A percentile compares a stretch with the other conserved stretches of the same genome.
These are phyloP conservation scores for Pholiota molesta DNA, from an alignment of 768 basidiomycete genomes.

Conservation along the genomic window DNA sequence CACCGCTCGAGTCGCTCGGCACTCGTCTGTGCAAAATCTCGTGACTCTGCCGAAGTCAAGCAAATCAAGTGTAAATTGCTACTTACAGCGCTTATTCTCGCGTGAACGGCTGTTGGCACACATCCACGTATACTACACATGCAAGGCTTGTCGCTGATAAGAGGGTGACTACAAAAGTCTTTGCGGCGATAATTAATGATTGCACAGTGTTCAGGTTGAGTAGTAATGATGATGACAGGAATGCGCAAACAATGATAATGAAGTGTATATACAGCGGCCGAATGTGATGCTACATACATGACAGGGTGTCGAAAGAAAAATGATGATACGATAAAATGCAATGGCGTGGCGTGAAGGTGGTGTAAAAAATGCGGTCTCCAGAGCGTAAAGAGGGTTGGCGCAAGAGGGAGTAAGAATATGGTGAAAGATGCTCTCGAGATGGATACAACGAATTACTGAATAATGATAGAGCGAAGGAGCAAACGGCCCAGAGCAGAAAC, in stretches of 20 bases:
- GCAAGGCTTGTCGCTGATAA: not conserved
- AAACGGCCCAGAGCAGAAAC: slow-evolving; percentile 7
- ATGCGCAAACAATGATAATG: not conserved
- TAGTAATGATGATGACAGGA: not conserved
- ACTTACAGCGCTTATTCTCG: not conserved
- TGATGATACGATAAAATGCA: not conserved
- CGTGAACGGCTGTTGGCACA: not conserved
- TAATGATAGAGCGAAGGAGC: slow-evolving; percentile 13
- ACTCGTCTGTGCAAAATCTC: not conserved
- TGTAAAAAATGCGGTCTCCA: not conserved
- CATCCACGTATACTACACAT: not conserved
- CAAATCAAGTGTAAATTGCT: no score
- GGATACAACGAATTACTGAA: slow-evolving; percentile 6
- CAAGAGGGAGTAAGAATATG: not conserved
- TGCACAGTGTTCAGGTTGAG: not conserved
- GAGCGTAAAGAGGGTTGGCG: not conserved
- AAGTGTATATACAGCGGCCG: not conserved
- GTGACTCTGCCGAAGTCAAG: not conserved
- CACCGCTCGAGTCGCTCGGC: not conserved
- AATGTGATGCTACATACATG: slow-evolving; percentile 1
- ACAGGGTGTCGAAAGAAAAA: not conserved
- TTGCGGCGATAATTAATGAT: not conserved
- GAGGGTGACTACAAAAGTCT: not conserved
- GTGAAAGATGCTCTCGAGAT: slow-evolving; percentile 2
- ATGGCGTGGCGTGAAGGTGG: not conserved